Base-by-base conservation (phyloP, 805 yeast species). In the Wickerhamiella spandovensis region DNA sequence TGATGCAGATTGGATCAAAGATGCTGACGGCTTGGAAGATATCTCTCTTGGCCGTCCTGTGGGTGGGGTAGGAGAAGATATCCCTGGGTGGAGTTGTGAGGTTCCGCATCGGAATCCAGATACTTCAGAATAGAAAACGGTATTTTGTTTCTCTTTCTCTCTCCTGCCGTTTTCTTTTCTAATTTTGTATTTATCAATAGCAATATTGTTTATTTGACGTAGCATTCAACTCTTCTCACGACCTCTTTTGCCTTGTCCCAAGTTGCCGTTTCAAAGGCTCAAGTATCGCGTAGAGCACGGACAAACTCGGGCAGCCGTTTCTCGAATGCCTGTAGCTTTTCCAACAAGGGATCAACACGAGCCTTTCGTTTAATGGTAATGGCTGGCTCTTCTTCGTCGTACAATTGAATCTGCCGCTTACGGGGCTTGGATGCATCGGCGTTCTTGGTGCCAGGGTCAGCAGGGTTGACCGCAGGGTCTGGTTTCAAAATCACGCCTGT, bases 81-180 rank as follows among this genome's bases (percentile, higher is more conserved):
- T 92, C 46, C 79, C 81, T 3, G 98, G 97, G 3, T 92, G 98
- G 98, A 76, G 78, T 25, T 70, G 69, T 51, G 95, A 87, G 64
- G 75, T 78, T 10, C 15, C 32, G 7, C 46, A 23, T 18, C 39
- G 39, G 20, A 17, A 15, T 9, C 39, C 7, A n/a, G 39, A 35
- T 35, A 17, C 39, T 35, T 13, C 39, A 3, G 39, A 35, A 35
- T 35, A 35, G 39, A 35, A 35, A 17, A 13, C 39, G 6, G 13
- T 9, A 12, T 28, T 24, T 24, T 24, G 5, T 24, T 24, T 5
- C 20, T n/a, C n/a, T n/a, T n/a, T n/a, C n/a, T n/a, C n/a, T n/a
- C n/a, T n/a, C n/a, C n/a, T n/a, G 18, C 39, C n/a, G 39, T 17
- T 35, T 35, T 28, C 15, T 35, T 35, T 35, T 35, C 20, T 35